Base-by-base conservation (phyloP, 2,329 filamentous ascomycete genomes). In the Rutstroemia sp. region DNA sequence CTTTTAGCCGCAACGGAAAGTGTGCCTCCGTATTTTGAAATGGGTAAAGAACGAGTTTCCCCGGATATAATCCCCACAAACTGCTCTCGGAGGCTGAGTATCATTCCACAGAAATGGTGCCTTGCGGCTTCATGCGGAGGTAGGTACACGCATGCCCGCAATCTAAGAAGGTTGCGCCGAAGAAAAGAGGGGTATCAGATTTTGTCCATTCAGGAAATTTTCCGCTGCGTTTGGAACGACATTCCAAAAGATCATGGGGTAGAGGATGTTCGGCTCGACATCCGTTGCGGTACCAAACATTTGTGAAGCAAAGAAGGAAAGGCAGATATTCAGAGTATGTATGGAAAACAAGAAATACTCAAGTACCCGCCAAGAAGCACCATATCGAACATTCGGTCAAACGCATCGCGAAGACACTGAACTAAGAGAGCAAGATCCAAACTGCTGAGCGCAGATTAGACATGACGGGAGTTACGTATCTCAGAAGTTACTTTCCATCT, bases 1-100 rank as follows among this genome's bases (percentile, higher is more conserved):
- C 27, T 5, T 48, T 48, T 41, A 54, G 23, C 51, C 51, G 51
- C 25, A 48, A 21, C 45, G 45, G 52, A 54, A 54, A 49, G 17
- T 41, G 37, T 49, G 45, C 52, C 21, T 49, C 52, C 45, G 45
- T 21, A 49, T 19, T 17, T 49, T 14, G n/a, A 34, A 14, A 42
- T 23, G 21, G 23, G 38, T 7, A 54, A 44, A 49, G 16, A 5
- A 49, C 7, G 25, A 27, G 25, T 27, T 27, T 27, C 25, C 25
- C 25, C 25, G 25, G 25, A 27, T 27, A 7, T 7, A 27, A 8
- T 14, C 6, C 47, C 21, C 21, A 37, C 21, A 48, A 39, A 14
- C 30, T 10, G 37, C 17, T 9, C 21, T 25, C 21, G 16, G 21
- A 21, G 23, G 23, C 23, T 23, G 23, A 23, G 21, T 2, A 3